A percentile compares a stretch with the other conserved stretches of the same genome.
These are phyloP conservation scores for Trichoderma koningii DNA, from an alignment of 2,329 filamentous ascomycete species.

Conservation along the genomic window DNA sequence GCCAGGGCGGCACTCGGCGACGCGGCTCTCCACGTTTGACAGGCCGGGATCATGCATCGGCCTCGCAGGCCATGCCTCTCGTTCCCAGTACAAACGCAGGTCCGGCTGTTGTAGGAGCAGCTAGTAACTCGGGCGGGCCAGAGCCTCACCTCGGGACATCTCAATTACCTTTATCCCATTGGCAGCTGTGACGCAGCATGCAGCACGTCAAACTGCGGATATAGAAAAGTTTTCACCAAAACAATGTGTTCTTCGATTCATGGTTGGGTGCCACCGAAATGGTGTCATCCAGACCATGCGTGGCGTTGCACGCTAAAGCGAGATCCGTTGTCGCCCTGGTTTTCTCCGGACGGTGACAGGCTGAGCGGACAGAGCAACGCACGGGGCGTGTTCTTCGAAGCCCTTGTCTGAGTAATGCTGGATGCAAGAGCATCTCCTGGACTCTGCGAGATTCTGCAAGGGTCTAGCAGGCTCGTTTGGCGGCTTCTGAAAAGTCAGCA, in stretches of 20 bases:
- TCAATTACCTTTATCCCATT: neutral
- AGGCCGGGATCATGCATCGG: neutral
- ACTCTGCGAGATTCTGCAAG: constrained; percentile 10
- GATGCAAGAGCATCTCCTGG: neutral
- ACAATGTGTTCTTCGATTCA: neutral
- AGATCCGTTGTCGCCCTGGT: constrained; percentile 8
- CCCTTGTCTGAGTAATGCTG: constrained; percentile 10
- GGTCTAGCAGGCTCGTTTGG: neutral
- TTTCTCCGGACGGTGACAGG: neutral
- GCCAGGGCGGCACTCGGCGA: neutral
- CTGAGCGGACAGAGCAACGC: neutral
- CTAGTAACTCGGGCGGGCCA: neutral
- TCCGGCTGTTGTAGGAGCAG: neutral
- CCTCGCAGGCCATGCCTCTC: constrained; percentile 11
- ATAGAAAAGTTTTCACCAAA: constrained; percentile 1
- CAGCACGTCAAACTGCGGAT: neutral
- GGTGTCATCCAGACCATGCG: constrained; percentile 27
- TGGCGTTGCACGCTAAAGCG: constrained; percentile 26
- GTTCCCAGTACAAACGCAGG: neutral
- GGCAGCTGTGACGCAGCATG: neutral
- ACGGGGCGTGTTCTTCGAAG: constrained; percentile 20
- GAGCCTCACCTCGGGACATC: neutral
- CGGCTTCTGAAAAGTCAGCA: constrained; percentile 1
- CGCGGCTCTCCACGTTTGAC: constrained; percentile 6
- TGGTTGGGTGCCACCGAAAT: constrained; percentile 24